Conservation (phyloP, 1,139 yeast genomes). For the Yamadazyma sp. region DNA sequence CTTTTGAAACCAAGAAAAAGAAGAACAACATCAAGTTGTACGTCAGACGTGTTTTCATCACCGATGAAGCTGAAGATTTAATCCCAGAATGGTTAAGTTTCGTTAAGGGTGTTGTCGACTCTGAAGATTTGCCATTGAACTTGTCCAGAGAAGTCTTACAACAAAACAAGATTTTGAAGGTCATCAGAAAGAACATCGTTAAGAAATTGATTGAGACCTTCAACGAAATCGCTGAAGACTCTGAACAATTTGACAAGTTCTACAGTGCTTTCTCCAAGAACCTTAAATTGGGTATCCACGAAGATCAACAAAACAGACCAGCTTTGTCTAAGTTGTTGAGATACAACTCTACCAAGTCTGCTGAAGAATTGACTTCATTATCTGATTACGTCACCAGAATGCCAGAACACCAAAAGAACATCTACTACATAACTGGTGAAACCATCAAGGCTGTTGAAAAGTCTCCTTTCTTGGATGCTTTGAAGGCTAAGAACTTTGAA, state of each 20-base stretch:
- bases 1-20: conserved; percentile 98
- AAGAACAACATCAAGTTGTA: conserved; percentile 97
- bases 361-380: conserved; percentile 91
- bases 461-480: conserved; percentile 98
- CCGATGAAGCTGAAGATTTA: conserved; percentile 98
- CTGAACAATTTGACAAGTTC: conserved; percentile 98
- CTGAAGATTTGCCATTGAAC: conserved; percentile 99
- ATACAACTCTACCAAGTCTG: conserved; percentile 94
- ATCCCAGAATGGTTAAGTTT: conserved; percentile 99
- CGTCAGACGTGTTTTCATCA: conserved; percentile 99
- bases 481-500: conserved; percentile 98
- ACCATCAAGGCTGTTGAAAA: conserved; percentile 96
- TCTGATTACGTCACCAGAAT: conserved; percentile 98
- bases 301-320: conserved; percentile 95
- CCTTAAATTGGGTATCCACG: conserved; percentile 98
- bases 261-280: conserved; percentile 98
- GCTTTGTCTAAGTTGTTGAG: conserved; percentile 95
- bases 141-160: conserved; percentile 99
- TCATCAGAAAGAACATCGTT: conserved; percentile 97
- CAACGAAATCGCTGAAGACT: conserved; percentile 98
- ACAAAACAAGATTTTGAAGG: conserved; percentile 99
- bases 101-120: conserved; percentile 98
- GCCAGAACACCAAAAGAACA: conserved; percentile 99
- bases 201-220: conserved; percentile 98
- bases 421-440: conserved; percentile 99